phyloP scores from a whole-genome alignment of 2,329 filamentous ascomycete genomes.

The Ophiostoma perfectum region DNA sequence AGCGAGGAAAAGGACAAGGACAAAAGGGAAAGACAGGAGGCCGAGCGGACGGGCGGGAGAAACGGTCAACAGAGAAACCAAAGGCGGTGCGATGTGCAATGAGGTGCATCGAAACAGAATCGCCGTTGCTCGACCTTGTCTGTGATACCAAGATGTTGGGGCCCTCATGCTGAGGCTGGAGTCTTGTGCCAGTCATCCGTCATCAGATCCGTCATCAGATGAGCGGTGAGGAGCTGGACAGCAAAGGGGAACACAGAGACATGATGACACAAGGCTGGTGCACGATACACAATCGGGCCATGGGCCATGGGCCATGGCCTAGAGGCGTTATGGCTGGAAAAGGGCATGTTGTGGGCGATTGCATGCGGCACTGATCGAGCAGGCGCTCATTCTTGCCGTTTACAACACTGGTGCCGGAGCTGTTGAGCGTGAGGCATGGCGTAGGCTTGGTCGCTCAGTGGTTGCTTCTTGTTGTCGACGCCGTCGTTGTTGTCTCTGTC shows the following conservation, averaged over 20 bases:
- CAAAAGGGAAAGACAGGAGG: background rate
- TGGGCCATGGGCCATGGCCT: background rate
- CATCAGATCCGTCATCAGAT: slow-evolving; percentile 3
- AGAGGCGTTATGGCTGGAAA: background rate
- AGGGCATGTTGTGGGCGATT: too few relatives aligned
- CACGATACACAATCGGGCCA: background rate
- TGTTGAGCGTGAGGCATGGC: too few relatives aligned
- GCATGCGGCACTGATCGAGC: too few relatives aligned
- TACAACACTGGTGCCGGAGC: too few relatives aligned
- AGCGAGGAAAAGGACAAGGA: too few relatives aligned
- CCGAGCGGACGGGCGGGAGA: background rate
- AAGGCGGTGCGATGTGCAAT: too few relatives aligned
- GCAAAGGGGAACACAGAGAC: background rate
- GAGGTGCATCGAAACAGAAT: too few relatives aligned
- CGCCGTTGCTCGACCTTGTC: too few relatives aligned
- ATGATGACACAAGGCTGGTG: background rate
- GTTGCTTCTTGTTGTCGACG: too few relatives aligned
- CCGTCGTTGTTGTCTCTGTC: background rate
- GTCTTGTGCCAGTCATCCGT: background rate
- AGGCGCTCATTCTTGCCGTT: background rate
- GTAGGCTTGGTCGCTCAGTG: too few relatives aligned
- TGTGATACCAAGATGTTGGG: too few relatives aligned
- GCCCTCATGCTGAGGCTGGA: background rate
- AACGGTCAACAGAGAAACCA: too few relatives aligned
- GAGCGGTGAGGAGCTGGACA: slow-evolving; percentile 6